Percentiles rank a stretch among this genome's conserved stretches.
phyloP scores from a whole-genome alignment of 2,329 filamentous ascomycete genomes.

The Trichoderma lentiforme region DNA sequence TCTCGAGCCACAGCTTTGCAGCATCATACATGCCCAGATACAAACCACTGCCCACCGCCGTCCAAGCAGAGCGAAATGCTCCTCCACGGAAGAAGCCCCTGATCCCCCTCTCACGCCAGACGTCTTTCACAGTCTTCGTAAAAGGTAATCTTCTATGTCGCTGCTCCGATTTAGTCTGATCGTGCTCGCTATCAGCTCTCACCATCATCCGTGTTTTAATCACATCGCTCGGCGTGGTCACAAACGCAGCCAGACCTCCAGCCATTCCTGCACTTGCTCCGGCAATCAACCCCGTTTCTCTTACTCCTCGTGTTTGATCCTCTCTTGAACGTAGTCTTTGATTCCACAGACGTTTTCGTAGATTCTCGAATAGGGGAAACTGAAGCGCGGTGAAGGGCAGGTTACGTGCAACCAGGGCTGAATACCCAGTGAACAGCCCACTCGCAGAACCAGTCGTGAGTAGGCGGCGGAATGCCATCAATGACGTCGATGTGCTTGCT shows the following conservation, averaged over 20 bases:
- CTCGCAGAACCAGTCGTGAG: constrained; percentile 53
- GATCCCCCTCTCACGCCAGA: constrained; percentile 65
- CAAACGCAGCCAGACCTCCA: constrained; percentile 68
- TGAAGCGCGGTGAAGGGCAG: constrained; percentile 84
- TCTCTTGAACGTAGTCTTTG: constrained; percentile 29
- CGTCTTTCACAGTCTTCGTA: constrained; percentile 55
- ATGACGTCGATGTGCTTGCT: constrained; percentile 38
- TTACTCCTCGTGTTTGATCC: constrained; percentile 36
- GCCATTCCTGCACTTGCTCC: constrained; percentile 70
- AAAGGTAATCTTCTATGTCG: not conserved
- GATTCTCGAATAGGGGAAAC: constrained; percentile 79
- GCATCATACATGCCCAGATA: constrained; percentile 87
- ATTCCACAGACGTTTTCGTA: constrained; percentile 54
- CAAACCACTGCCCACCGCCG: constrained; percentile 74
- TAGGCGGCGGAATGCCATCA: constrained; percentile 48
- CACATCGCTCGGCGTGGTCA: constrained; percentile 89
- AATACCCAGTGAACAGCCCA: constrained; percentile 65
- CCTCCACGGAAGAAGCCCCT: constrained; percentile 76
- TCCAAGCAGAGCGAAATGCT: constrained; percentile 72
- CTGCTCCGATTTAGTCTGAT: constrained; percentile 24
- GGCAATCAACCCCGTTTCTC: constrained; percentile 69
- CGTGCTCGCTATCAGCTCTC: constrained; percentile 42
- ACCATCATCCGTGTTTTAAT: constrained; percentile 91
- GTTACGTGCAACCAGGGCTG: constrained; percentile 76
- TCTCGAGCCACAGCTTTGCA: constrained; percentile 60